Evolutionary conservation across 2,329 filamentous ascomycete genomes (phyloP).

Genomic region (Magnaporthiopsis poae): DNA sequence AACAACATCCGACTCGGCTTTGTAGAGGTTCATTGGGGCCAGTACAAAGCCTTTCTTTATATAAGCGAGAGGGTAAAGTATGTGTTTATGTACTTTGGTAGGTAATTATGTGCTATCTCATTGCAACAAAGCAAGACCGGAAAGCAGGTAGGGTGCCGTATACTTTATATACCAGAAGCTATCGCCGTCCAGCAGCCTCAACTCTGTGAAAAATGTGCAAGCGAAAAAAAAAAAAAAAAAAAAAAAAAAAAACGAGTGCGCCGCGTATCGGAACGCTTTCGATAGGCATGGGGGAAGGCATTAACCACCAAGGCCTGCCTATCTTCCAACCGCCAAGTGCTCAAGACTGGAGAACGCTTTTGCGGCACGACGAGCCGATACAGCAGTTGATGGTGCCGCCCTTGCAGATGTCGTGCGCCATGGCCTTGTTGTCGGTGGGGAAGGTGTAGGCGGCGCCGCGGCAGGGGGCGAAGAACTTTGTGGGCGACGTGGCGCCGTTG

Average conservation of each 20-base stretch:
- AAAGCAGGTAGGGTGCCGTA: background rate
- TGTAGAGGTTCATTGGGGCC: no score
- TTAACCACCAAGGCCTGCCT: background rate
- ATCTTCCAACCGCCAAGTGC: background rate
- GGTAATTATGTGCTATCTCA: no score
- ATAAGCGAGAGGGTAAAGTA: no score
- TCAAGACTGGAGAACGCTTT: background rate
- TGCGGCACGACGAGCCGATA: background rate
- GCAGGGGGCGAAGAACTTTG: constrained; percentile 3
- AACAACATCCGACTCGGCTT: no score
- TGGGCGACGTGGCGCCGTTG: background rate
- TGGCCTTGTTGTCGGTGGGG: constrained; percentile 1
- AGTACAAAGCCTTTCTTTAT: no score
- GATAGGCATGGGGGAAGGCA: background rate
- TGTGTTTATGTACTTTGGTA: no score
- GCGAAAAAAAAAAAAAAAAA: background rate
- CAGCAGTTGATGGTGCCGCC: constrained; percentile 1
- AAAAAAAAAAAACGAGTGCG: background rate
- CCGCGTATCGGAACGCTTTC: background rate
- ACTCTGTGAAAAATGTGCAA: background rate
- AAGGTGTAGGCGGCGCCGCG: constrained; percentile 1
- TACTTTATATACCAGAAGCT: background rate
- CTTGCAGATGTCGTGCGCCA: background rate
- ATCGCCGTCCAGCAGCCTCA: background rate
- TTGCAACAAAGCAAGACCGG: no score